Conservation (phyloP, 1,284 basidiomycete species). For the Leucoagaricus sp. region DNA sequence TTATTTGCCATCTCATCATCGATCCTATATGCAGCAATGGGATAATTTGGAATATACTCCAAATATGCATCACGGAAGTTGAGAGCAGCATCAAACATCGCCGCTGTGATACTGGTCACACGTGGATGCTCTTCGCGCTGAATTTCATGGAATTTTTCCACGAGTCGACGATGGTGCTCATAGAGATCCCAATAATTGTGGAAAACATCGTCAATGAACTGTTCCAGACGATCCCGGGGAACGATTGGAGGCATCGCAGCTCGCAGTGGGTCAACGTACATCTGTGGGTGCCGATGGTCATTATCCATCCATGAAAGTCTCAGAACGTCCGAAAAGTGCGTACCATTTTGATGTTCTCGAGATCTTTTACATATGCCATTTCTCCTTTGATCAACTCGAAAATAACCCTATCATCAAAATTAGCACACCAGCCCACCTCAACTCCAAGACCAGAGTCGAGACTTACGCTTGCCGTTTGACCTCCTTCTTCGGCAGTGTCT, state of each 20-base stretch:
- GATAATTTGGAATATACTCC: slow-evolving; percentile 92
- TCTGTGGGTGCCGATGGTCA: slow-evolving; percentile 39
- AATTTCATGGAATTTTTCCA: slow-evolving; percentile 82
- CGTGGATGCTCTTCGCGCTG: slow-evolving; percentile 90
- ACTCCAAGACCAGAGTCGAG: background rate
- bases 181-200: slow-evolving; percentile 87
- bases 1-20: slow-evolving; percentile 88
- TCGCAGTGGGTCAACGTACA: slow-evolving; percentile 76
- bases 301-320: slow-evolving; percentile 5
- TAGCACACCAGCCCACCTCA: background rate
- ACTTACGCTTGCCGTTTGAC: slow-evolving; percentile 85
- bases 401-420: slow-evolving; percentile 63
- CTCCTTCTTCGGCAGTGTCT: slow-evolving; percentile 73
- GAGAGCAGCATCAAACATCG: slow-evolving; percentile 86
- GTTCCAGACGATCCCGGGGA: slow-evolving; percentile 67
- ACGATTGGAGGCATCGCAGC: slow-evolving; percentile 78
- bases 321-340: slow-evolving; percentile 24
- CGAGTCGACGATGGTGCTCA: slow-evolving; percentile 69
- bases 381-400: slow-evolving; percentile 96
- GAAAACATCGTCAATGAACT: slow-evolving; percentile 88
- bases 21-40: slow-evolving; percentile 88
- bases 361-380: slow-evolving; percentile 91
- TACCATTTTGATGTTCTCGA: slow-evolving; percentile 84
- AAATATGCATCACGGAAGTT: slow-evolving; percentile 94
- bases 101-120: slow-evolving; percentile 82